Percentiles rank a stretch among this genome's conserved stretches.
These are phyloP conservation scores for Alternaria triticina DNA, from an alignment of 2,329 filamentous ascomycete species.

Conservation along the genomic window DNA sequence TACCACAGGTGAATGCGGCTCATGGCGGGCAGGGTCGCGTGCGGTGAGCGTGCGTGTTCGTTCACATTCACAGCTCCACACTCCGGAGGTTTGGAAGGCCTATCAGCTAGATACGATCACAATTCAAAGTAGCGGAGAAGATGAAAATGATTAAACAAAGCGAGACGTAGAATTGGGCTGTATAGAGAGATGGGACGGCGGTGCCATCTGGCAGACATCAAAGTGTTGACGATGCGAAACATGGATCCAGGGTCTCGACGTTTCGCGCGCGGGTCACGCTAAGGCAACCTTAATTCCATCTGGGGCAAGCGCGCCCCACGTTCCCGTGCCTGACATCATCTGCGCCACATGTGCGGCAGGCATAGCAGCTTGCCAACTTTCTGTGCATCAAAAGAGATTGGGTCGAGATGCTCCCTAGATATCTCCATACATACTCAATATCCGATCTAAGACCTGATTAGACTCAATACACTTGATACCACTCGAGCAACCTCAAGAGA, in stretches of 20 bases:
- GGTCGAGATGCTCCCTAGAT: slow-evolving; percentile 1
- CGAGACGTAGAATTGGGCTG: slow-evolving; percentile 3
- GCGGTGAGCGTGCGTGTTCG: slow-evolving; percentile 20
- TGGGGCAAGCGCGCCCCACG: slow-evolving; percentile 21
- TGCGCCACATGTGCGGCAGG: slow-evolving; percentile 19
- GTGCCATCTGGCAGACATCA: slow-evolving; percentile 14
- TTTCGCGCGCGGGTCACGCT: slow-evolving; percentile 24
- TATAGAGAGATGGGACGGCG: slow-evolving; percentile 6
- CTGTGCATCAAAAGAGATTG: slow-evolving; percentile 3
- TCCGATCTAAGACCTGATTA: background rate
- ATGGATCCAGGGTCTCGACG: slow-evolving; percentile 28
- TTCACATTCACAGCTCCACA: slow-evolving; percentile 25
- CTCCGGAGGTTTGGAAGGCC: slow-evolving; percentile 6
- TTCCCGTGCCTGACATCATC: slow-evolving; percentile 35
- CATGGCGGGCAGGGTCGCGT: slow-evolving; percentile 30
- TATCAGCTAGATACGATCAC: slow-evolving; percentile 11
- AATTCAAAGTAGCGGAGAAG: background rate
- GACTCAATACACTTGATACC: background rate
- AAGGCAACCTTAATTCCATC: slow-evolving; percentile 31
- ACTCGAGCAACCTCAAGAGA: background rate
- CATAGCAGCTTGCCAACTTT: slow-evolving; percentile 23
- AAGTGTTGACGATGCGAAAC: slow-evolving; percentile 25
- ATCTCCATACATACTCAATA: background rate
- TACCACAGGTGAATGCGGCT: slow-evolving; percentile 32
- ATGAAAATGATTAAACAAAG: background rate